These are phyloP conservation scores for Lipomyces sp. DNA, from an alignment of 805 yeast genomes.

Conservation along the genomic window DNA sequence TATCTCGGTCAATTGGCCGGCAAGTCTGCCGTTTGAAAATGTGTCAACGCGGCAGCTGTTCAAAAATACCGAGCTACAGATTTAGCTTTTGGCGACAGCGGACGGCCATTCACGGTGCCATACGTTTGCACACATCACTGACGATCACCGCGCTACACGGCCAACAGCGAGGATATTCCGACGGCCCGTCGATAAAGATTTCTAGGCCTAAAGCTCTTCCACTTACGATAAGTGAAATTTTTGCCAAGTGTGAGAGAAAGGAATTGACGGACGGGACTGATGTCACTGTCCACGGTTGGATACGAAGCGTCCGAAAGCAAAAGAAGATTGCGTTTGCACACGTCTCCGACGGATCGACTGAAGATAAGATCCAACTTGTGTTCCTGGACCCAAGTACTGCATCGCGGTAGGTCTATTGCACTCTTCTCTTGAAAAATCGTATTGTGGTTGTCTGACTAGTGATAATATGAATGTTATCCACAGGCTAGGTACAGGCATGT, in stretches of 20 bases:
- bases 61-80: no score
- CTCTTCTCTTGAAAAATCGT: not conserved
- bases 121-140: no score
- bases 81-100: no score
- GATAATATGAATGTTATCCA: not conserved
- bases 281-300: constrained; percentile 65
- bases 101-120: no score
- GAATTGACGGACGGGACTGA: constrained; percentile 30
- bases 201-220: constrained; percentile 1
- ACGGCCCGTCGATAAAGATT: no score
- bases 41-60: no score
- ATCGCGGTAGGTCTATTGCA: constrained; percentile 21
- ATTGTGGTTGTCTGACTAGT: not conserved
- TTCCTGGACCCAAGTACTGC: constrained; percentile 36
- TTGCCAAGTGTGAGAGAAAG: not conserved
- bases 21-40: no score
- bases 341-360: constrained; percentile 70
- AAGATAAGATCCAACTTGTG: constrained; percentile 53
- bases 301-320: constrained; percentile 65
- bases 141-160: no score
- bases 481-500: constrained; percentile 33
- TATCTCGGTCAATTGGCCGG: no score
- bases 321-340: constrained; percentile 80
- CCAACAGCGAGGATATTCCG: no score
- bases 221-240: constrained; percentile 1